Percentiles rank a stretch among this genome's conserved stretches.
Conservation (phyloP, 2,329 filamentous ascomycete species). For the Aspergillus intermedius region DNA sequence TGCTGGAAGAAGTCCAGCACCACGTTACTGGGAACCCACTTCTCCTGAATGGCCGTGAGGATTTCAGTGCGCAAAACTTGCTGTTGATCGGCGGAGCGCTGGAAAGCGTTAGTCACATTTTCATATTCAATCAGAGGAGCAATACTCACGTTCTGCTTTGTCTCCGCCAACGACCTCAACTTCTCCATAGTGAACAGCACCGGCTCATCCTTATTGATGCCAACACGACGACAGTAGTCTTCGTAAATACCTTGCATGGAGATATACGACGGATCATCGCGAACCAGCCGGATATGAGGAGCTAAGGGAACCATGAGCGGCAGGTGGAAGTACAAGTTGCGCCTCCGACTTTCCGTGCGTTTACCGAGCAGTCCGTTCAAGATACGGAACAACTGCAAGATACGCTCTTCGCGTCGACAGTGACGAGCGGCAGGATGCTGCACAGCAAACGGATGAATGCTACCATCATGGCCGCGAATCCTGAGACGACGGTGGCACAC, state of each 20-base stretch:
- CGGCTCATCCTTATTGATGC: conserved; percentile 89
- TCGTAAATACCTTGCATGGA: conserved; percentile 93
- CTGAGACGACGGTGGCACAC: conserved; percentile 88
- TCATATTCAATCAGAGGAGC: background rate
- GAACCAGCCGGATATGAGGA: conserved; percentile 88
- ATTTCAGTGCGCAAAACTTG: conserved; percentile 76
- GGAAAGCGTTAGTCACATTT: conserved; percentile 21
- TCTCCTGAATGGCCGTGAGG: conserved; percentile 89
- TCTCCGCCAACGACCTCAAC: conserved; percentile 67
- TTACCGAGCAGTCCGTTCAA: conserved; percentile 89
- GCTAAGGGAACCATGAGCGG: conserved; percentile 93
- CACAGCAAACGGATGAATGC: conserved; percentile 91
- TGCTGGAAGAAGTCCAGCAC: conserved; percentile 83
- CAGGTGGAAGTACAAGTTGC: conserved; percentile 92
- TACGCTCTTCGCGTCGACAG: conserved; percentile 88
- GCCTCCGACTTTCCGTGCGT: conserved; percentile 87
- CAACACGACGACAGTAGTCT: conserved; percentile 83
- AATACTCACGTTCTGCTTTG: conserved; percentile 49
- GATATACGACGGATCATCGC: conserved; percentile 91
- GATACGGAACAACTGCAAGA: conserved; percentile 92
- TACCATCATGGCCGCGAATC: conserved; percentile 96
- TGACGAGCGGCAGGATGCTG: conserved; percentile 91
- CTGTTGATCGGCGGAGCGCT: conserved; percentile 57
- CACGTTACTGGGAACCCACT: conserved; percentile 78
- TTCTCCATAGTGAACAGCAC: conserved; percentile 95